A percentile compares a stretch with the other conserved stretches of the same genome.
phyloP scores from a whole-genome alignment of 2,329 filamentous ascomycete genomes.

The Penicillium sp. region DNA sequence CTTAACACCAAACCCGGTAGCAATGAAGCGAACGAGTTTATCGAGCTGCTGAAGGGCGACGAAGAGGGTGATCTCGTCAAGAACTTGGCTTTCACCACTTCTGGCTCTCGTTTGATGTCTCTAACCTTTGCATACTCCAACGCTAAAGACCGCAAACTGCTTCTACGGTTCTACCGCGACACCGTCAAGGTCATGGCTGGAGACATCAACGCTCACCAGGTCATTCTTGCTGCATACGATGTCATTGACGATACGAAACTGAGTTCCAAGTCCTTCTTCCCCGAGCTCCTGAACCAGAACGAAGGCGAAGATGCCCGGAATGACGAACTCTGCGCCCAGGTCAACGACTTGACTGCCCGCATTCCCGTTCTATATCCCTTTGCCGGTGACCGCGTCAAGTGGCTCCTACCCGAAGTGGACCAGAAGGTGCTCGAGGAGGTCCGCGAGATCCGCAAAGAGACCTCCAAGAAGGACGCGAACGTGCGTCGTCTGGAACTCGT shows the following conservation, averaged over 20 bases:
- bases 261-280: conserved; percentile 77
- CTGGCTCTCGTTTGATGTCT: conserved; percentile 76
- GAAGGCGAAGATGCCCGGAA: conserved; percentile 37
- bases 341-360: conserved; percentile 50
- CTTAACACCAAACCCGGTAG: conserved; percentile 71
- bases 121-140: conserved; percentile 77
- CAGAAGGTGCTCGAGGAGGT: conserved; percentile 71
- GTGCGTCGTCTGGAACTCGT: conserved; percentile 72
- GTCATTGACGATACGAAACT: conserved; percentile 93
- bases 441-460: conserved; percentile 71
- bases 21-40: conserved; percentile 78
- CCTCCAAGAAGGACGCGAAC: conserved; percentile 87
- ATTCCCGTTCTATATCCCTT: conserved; percentile 77
- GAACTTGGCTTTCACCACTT: conserved; percentile 93
- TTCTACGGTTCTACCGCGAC: conserved; percentile 86
- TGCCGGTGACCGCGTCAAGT: conserved; percentile 58
- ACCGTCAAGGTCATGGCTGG: conserved; percentile 80
- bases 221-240: conserved; percentile 83
- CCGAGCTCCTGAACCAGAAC: conserved; percentile 75
- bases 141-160: conserved; percentile 87
- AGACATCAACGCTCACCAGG: conserved; percentile 71
- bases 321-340: conserved; percentile 44
- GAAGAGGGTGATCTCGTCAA: conserved; percentile 86
- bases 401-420: conserved; percentile 62
- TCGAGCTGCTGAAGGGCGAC: conserved; percentile 87